These are phyloP conservation scores for Lentinula lateritia DNA, from an alignment of 768 basidiomycete species.

Conservation along the genomic window DNA sequence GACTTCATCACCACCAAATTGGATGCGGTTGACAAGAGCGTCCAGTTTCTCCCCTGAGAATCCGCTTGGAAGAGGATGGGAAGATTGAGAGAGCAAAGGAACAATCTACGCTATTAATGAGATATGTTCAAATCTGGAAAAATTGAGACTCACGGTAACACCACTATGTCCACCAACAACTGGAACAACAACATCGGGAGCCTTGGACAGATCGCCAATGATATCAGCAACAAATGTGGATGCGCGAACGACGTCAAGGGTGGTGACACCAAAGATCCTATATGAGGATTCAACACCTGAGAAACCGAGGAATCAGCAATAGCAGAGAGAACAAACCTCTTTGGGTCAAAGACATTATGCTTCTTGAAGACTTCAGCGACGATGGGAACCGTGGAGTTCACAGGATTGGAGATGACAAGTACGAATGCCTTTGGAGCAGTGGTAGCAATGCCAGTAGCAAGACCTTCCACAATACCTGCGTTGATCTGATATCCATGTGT, in stretches of 20 bases:
- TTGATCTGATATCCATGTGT: constrained; percentile 63
- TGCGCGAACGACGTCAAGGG: constrained; percentile 96
- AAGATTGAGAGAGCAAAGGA: constrained; percentile 88
- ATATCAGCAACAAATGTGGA: constrained; percentile 91
- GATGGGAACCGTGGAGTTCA: constrained; percentile 98
- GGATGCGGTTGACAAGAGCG: constrained; percentile 76
- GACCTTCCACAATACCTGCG: constrained; percentile 91
- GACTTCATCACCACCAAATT: constrained; percentile 96
- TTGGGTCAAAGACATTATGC: constrained; percentile 85
- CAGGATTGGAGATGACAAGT: constrained; percentile 97
- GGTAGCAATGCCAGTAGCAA: constrained; percentile 86
- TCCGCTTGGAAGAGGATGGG: constrained; percentile 64
- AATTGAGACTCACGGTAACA: constrained; percentile 55
- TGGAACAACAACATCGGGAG: constrained; percentile 67
- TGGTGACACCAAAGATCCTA: constrained; percentile 96
- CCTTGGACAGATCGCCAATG: constrained; percentile 54
- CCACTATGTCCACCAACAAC: constrained; percentile 96
- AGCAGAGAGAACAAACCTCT: constrained; percentile 48
- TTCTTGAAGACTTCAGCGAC: constrained; percentile 95
- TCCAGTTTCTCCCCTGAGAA: constrained; percentile 44
- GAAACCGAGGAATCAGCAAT: constrained; percentile 1
- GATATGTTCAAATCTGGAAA: background rate
- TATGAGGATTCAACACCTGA: background rate
- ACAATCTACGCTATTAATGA: constrained; percentile 56
- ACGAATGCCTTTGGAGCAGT: constrained; percentile 85